Percentiles rank a stretch among this genome's conserved stretches.
Evolutionary conservation across 176 grass and related monocot species (phyloP).

Genomic region (Paspalum notatum): DNA sequence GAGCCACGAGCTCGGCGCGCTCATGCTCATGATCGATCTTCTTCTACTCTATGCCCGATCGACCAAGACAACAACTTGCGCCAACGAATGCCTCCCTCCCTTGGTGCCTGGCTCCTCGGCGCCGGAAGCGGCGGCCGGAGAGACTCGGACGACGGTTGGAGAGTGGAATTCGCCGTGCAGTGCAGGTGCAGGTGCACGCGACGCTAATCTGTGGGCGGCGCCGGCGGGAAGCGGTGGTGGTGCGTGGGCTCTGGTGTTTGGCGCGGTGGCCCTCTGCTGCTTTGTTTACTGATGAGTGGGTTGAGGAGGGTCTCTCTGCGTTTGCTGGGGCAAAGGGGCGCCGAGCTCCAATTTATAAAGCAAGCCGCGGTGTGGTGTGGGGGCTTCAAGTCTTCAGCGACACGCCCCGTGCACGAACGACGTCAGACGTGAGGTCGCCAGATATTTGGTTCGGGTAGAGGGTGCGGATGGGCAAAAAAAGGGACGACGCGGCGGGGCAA

Average conservation of each 20-base stretch:
- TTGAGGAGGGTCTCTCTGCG: neutral
- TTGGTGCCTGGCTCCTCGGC: neutral
- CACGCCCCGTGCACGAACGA: neutral
- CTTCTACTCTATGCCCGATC: too few relatives aligned
- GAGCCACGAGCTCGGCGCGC: constrained; percentile 52
- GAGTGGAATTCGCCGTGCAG: neutral
- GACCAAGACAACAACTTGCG: too few relatives aligned
- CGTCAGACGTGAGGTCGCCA: neutral
- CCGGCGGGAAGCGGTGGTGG: too few relatives aligned
- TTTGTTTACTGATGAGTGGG: neutral
- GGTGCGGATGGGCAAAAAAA: too few relatives aligned
- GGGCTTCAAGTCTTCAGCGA: neutral
- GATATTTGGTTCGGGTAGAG: too few relatives aligned
- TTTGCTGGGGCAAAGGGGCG: neutral
- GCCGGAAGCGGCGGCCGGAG: neutral
- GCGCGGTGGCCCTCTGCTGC: neutral
- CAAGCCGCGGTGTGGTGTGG: neutral
- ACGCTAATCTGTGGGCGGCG: neutral
- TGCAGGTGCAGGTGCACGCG: neutral
- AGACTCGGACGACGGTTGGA: neutral
- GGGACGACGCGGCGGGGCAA: too few relatives aligned
- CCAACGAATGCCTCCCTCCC: too few relatives aligned
- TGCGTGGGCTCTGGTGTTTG: neutral
- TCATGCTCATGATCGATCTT: constrained; percentile 40
- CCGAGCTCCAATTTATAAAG: neutral